Base-by-base conservation (phyloP, 2,329 filamentous ascomycete genomes). In the Fragosphaeria purpurea region DNA sequence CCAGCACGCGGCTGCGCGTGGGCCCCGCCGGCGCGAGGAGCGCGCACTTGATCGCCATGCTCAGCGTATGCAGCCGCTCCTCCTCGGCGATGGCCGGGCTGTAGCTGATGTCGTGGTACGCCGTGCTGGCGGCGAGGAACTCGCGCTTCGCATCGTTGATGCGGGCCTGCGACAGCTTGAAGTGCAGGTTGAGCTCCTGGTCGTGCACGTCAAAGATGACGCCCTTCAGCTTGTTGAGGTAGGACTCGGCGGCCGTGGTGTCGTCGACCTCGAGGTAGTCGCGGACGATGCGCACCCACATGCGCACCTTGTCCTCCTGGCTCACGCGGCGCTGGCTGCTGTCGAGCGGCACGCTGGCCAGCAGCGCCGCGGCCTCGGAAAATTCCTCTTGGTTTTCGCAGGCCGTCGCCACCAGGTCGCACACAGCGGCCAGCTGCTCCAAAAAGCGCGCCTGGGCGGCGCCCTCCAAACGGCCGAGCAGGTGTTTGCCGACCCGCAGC, bases 221-320 rank as follows among this genome's bases (percentile, higher is more conserved):
- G 63, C 93, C 91, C 70, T 96, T 97, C 67, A 95, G 85, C 67
- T 91, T 90, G 75, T 96, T 96, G 61, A 98, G 77, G 64, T 90
- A 95, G 41, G 78, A 80, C 64, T 94, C 88, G 41, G 93, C 93
- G 38, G 79, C 77, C 1, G 85, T 88, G 7, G 88, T 85, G 69
- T 97, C 90, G 64, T 95, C 91, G 45, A 90, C 88, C 70, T 98
- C 91, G 55, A 98, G 79, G 65, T 93, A 94, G 72, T 94, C 86
- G 55, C 93, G 82, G 63, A 94, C 89, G 63, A 98, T 95, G 53
- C 91, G 86, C 59, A 97, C 85, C 88, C 91, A 97, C 50, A 93
- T 80, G 50, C 76, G 75, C 7, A 88, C 88, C 68, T 89, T 90
- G 58, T 91, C 86, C 60, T 87, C 81, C 63, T 89, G 83, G 33